Conservation (phyloP, 805 yeast genomes). For the Metschnikowia santaceciliae region DNA sequence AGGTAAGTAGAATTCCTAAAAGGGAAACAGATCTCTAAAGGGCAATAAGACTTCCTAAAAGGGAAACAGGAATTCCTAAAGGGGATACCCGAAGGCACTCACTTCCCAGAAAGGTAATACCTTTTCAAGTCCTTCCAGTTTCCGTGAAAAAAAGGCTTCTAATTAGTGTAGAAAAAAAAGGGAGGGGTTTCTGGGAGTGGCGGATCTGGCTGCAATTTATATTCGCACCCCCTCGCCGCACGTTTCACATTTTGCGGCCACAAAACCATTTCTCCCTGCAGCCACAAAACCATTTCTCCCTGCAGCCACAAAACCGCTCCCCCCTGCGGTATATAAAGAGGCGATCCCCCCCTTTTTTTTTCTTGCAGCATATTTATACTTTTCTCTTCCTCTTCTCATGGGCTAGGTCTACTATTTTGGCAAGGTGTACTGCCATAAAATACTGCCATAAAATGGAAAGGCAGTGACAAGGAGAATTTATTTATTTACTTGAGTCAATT, state of each 20-base stretch:
- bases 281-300: background rate
- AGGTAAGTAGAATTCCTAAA: no score
- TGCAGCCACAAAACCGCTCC: background rate
- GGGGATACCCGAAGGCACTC: no score
- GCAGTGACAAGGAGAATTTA: no score
- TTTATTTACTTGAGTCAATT: no score
- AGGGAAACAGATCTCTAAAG: no score
- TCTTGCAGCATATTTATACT: background rate
- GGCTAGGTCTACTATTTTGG: background rate
- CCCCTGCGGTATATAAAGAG: background rate
- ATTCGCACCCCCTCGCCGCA: background rate
- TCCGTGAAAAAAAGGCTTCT: background rate
- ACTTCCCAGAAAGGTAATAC: no score
- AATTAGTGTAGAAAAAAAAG: background rate
- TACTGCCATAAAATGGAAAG: no score
- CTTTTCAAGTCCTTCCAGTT: no score
- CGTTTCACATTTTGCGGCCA: slow-evolving; percentile 1
- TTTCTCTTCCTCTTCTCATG: background rate
- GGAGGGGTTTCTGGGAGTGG: background rate
- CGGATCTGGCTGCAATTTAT: slow-evolving; percentile 2
- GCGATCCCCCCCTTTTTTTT: no score
- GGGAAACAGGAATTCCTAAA: no score
- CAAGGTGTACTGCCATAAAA: no score
- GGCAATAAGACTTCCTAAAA: no score
- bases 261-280: background rate